Percentiles rank a stretch among this genome's conserved stretches.
Evolutionary conservation across 1,284 basidiomycete genomes (phyloP).

Genomic region (Somion occarium): DNA sequence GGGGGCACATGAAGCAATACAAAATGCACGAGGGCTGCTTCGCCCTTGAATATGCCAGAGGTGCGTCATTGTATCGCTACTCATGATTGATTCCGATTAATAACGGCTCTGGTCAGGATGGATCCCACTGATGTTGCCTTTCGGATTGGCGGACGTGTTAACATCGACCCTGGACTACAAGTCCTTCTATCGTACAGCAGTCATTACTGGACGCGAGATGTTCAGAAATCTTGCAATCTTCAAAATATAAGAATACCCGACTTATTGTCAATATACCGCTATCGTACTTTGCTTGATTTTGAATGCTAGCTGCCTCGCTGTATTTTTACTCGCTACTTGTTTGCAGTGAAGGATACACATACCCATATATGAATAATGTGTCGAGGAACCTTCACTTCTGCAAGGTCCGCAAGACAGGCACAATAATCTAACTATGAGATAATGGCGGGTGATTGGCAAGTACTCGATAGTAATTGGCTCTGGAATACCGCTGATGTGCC

Average conservation of each 20-base stretch:
- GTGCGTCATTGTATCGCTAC: slow-evolving; percentile 34
- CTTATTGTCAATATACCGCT: too few species aligned
- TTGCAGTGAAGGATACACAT: too few species aligned
- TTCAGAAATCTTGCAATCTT: slow-evolving; percentile 77
- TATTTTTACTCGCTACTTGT: too few species aligned
- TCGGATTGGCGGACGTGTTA: slow-evolving; percentile 85
- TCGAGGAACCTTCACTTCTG: too few species aligned
- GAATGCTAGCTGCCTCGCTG: too few species aligned
- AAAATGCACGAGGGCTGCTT: slow-evolving; percentile 96
- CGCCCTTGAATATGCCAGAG: slow-evolving; percentile 92
- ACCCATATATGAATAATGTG: too few species aligned
- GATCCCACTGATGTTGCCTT: slow-evolving; percentile 90
- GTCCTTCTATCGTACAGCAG: slow-evolving; percentile 77
- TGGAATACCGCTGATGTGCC: too few species aligned
- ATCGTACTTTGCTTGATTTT: too few species aligned
- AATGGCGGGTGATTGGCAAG: too few species aligned
- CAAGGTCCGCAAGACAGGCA: too few species aligned
- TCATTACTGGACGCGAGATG: slow-evolving; percentile 83
- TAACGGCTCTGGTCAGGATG: slow-evolving; percentile 50
- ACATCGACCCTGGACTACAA: slow-evolving; percentile 87
- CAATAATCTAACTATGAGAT: too few species aligned
- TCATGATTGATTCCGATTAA: slow-evolving; percentile 4
- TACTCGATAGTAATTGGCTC: too few species aligned
- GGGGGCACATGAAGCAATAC: slow-evolving; percentile 92
- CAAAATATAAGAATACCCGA: slow-evolving; percentile 63